These are phyloP conservation scores for Colletotrichum musae DNA, from an alignment of 2,329 filamentous ascomycete species.

Conservation along the genomic window DNA sequence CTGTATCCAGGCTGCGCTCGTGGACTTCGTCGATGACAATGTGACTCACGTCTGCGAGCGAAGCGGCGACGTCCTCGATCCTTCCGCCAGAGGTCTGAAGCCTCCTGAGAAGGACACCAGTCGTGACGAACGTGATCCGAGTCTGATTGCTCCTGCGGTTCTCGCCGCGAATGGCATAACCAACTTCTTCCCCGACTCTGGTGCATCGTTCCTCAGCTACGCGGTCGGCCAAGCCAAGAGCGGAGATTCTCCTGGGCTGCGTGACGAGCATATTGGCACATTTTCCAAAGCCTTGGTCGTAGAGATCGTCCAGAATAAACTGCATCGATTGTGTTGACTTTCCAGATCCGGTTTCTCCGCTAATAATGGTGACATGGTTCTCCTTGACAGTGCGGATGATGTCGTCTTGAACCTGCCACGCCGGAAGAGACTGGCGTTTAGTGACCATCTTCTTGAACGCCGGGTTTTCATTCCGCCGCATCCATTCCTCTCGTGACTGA, in stretches of 20 bases:
- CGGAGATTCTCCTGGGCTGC: slow-evolving; percentile 94
- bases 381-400: slow-evolving; percentile 82
- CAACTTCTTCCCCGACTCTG: slow-evolving; percentile 87
- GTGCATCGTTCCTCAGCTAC: slow-evolving; percentile 93
- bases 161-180: slow-evolving; percentile 93
- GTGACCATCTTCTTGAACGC: slow-evolving; percentile 82
- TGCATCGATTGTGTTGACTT: slow-evolving; percentile 98
- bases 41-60: slow-evolving; percentile 91
- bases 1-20: slow-evolving; percentile 93
- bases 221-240: slow-evolving; percentile 91
- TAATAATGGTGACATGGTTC: slow-evolving; percentile 95
- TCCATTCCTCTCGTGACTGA: slow-evolving; percentile 78
- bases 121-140: slow-evolving; percentile 95
- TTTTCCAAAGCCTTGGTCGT: slow-evolving; percentile 80
- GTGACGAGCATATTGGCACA: slow-evolving; percentile 94
- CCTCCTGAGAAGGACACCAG: slow-evolving; percentile 89
- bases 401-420: slow-evolving; percentile 85
- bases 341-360: slow-evolving; percentile 95
- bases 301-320: slow-evolving; percentile 93
- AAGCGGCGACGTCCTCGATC: slow-evolving; percentile 83
- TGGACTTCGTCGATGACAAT: slow-evolving; percentile 98
- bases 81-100: slow-evolving; percentile 91
- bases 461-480: slow-evolving; percentile 73
- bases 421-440: slow-evolving; percentile 82
- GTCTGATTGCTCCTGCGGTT: slow-evolving; percentile 81